Evolutionary conservation across 176 grass and related monocot genomes (phyloP), one percentile per base, ranked within the genome.

Genomic region (Carex kokanica): DNA sequence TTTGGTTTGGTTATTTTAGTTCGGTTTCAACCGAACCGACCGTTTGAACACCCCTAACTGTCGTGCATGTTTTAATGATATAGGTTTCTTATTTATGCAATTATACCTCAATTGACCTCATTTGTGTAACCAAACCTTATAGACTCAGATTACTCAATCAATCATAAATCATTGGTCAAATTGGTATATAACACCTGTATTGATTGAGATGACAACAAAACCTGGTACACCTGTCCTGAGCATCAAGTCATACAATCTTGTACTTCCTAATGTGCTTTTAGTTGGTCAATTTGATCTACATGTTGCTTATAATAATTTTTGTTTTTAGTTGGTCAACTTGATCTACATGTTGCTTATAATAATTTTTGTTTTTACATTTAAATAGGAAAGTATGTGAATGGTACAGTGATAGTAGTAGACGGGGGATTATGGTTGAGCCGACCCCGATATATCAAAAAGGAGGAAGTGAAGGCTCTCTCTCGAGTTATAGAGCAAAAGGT

Each of bases 371-470:
- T 18, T 82, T 74, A 47, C 45, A 57, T 2, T 64, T 85, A 62
- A 87, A 58, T 64, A 98, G 96, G 96, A n/a, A 99, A 95, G 83
- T 99, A 91, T 67, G 88, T 99, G 78, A 99, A 93, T 86, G 93
- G 96, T 40, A 93, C 89, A 41, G 90, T 90, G 10, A 6, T 99
- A 69, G 83, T 95, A 49, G 96, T 99, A 27, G 96, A 99, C 85
- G 93, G 96, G 85, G 96, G 93, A 41, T 84, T 88, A 74, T 95
- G 96, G 96, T 86, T 99, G 83, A 99, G 93, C 89, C 87, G 12
- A 18, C 91, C 91, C 38, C 84, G 89, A 71, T 55, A 74, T 66
- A 88, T 95, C 78, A 31, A 79, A 24, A 93, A 93, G 64, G 89
- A 98, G 85, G 90, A 93, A 82, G 96, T 99, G 13, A 93, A 91